phyloP scores from a whole-genome alignment of 257 asterid species.

The Ehretia macrophylla region DNA sequence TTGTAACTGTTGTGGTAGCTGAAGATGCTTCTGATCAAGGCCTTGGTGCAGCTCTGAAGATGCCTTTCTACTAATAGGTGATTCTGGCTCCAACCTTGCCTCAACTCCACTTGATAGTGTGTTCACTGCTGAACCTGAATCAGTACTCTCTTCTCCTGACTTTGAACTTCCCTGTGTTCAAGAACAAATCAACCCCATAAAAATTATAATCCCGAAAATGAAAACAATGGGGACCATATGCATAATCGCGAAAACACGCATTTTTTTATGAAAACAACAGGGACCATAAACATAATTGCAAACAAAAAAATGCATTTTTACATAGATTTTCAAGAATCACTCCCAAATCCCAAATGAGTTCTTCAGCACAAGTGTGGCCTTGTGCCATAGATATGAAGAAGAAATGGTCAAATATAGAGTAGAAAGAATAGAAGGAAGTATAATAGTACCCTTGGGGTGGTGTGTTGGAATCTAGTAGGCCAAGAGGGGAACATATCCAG shows the following conservation, averaged over 20 bases:
- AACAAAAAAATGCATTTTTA: background rate
- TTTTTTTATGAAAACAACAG: too few relatives aligned
- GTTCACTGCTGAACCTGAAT: conserved; percentile 61
- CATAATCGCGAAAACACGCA: too few relatives aligned
- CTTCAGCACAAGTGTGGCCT: background rate
- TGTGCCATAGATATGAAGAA: background rate
- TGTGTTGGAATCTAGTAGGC: conserved; percentile 77
- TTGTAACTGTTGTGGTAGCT: conserved; percentile 26
- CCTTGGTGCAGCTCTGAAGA: conserved; percentile 27
- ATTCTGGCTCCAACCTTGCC: conserved; percentile 48
- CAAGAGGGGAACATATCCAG: conserved; percentile 98
- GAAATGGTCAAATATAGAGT: conserved; percentile 5
- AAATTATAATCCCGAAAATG: conserved; percentile 32
- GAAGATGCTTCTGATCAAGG: conserved; percentile 30
- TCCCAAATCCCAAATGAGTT: background rate
- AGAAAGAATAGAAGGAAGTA: conserved; percentile 15
- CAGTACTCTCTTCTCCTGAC: conserved; percentile 79
- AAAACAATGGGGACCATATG: conserved; percentile 19
- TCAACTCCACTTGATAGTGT: conserved; percentile 44
- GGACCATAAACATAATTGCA: too few relatives aligned
- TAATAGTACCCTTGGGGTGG: conserved; percentile 46
- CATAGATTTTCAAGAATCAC: background rate
- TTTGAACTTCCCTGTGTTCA: conserved; percentile 60
- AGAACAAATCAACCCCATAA: conserved; percentile 12
- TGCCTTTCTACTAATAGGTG: conserved; percentile 54